A percentile compares a stretch with the other conserved stretches of the same genome.
These are phyloP conservation scores for Hordeum marinum DNA, from an alignment of 176 grass and related monocot species.

Conservation along the genomic window DNA sequence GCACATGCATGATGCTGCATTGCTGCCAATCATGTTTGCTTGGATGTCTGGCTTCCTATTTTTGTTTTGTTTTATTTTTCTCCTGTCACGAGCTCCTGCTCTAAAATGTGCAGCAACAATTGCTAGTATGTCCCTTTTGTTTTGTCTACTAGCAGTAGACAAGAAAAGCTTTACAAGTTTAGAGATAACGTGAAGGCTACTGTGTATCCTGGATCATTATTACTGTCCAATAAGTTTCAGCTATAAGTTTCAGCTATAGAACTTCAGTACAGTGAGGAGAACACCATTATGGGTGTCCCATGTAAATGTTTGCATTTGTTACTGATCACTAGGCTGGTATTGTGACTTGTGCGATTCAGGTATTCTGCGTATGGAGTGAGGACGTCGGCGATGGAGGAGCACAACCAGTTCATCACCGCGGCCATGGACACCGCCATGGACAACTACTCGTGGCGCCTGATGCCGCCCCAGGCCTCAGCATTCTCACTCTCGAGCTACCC, in stretches of 20 bases:
- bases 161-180: not conserved
- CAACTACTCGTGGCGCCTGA: constrained; percentile 39
- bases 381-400: constrained; percentile 28
- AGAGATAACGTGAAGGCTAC: not conserved
- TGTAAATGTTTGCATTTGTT: too few relatives aligned
- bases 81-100: not conserved
- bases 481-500: constrained; percentile 47
- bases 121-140: not conserved
- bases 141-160: not conserved
- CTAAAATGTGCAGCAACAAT: not conserved
- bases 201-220: not conserved
- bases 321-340: too few relatives aligned
- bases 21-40: constrained; percentile 21
- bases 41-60: constrained; percentile 11
- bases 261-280: not conserved
- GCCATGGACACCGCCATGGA: constrained; percentile 32
- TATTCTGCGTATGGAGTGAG: constrained; percentile 47
- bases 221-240: not conserved
- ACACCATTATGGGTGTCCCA: not conserved
- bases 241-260: not conserved
- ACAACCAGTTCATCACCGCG: constrained; percentile 39
- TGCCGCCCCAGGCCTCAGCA: constrained; percentile 31
- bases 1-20: constrained; percentile 26
- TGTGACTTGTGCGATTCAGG: constrained; percentile 21
- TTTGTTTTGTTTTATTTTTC: not conserved